Evolutionary conservation across 73 alveolate genomes (phyloP), one percentile per base, ranked within the genome.

Genomic region (Paramecium caudatum): DNA sequence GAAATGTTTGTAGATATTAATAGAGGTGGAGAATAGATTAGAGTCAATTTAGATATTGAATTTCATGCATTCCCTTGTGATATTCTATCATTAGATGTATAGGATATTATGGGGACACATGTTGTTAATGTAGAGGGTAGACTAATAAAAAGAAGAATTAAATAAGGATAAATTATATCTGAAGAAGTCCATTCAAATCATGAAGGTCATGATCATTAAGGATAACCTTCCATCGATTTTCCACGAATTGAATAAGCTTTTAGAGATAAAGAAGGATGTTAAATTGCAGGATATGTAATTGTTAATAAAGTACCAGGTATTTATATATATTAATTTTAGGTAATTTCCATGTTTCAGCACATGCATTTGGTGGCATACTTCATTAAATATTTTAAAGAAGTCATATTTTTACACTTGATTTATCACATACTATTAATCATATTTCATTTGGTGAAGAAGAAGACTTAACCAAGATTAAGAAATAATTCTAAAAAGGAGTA

Each of bases 81-180:
- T 69, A 90, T 98, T 33, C 88, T 98, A 46, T 93, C 99, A 65
- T 94, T 98, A 15, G 99, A 98, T 94, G 99, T 95, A 12, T 94
- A 96, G 65, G 99, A 98, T 91, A 97, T 97, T 30, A 86, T 98
- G 96, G 99, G 99, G 7, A 95, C 99, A 80, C 99, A 98, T 81
- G 92, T 94, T 27, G 95, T 91, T 4, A 94, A 94, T 82, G 91
- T 94, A 10, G 94, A 91, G 45, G 99, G 98, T 2, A 86, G 86
- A 33, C 46, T 96, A 82, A 50, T 69, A 19, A 96, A 96, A 91
- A 84, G 87, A 69, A 46, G 94, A 25, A 74, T 95, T 39, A 93
- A 91, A 82, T 86, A 74, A 47, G 91, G 90, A 15, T 93, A 95
- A 10, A 90, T 90, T 55, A 41, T 82, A 19, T 82, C 93, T 70